Evolutionary conservation across 345 rosid genomes (phyloP).

Genomic region (Ceriops zippeliana): DNA sequence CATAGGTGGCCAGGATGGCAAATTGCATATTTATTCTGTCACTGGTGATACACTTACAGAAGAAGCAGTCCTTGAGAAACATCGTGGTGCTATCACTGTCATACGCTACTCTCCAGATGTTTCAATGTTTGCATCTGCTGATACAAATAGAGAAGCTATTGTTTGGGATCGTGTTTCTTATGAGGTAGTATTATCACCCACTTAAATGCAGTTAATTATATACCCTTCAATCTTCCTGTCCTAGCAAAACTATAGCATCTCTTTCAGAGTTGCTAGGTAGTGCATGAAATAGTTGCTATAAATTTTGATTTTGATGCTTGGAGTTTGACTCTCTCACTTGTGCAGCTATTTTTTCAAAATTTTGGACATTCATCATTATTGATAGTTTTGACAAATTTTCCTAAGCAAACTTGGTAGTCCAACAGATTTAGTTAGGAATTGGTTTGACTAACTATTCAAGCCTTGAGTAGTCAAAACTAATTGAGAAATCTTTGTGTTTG

Average conservation of each 20-base stretch:
- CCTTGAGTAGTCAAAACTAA: too few relatives aligned
- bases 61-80: conserved; percentile 80
- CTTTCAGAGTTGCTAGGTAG: too few relatives aligned
- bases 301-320: too few relatives aligned
- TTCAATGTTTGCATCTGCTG: conserved; percentile 93
- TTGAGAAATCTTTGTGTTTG: too few relatives aligned
- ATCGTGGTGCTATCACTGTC: conserved; percentile 81
- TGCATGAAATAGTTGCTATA: too few relatives aligned
- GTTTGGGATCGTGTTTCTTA: conserved; percentile 80
- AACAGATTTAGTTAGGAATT: too few relatives aligned
- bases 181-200: conserved; percentile 45
- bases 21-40: conserved; percentile 64
- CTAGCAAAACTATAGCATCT: not conserved
- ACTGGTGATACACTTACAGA: conserved; percentile 66
- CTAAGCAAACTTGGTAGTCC: too few relatives aligned
- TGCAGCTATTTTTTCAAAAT: too few relatives aligned
- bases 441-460: too few relatives aligned
- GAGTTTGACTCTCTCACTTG: too few relatives aligned
- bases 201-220: not conserved
- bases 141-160: conserved; percentile 81
- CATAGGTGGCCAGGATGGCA: conserved; percentile 80
- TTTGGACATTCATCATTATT: too few relatives aligned
- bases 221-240: not conserved
- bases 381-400: too few relatives aligned
- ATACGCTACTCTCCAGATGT: conserved; percentile 82